Base-by-base conservation (phyloP, 1,284 basidiomycete genomes). In the Mycena citricolor region DNA sequence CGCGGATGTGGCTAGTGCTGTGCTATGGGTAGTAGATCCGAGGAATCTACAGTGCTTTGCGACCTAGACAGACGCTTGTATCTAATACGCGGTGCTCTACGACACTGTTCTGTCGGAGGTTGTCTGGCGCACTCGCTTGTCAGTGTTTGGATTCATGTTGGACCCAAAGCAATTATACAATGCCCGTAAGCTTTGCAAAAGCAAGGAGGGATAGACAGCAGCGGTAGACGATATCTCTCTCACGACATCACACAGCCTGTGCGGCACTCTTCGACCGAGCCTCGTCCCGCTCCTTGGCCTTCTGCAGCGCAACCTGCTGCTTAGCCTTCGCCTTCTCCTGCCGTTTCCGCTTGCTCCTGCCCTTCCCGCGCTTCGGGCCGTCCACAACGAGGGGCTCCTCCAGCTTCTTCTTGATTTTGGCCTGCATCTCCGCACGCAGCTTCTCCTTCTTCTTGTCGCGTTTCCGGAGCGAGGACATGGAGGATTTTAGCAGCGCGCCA, bases 381-480 rank as follows among this genome's bases (percentile, higher is more conserved):
- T 76, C 71, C 3, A 90, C 62, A 13, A 75, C 60, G 23, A 86
- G 71, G 5, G 81, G 76, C 57, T 88, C 79, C 2, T 72, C 72
- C 61, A 89, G 74, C 43, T 75, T 76, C 59, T 82, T 81, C 65
- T 86, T 86, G 54, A 82, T 76, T 50, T 74, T 76, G 1, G 79
- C 73, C 13, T 73, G 61, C 45, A 82, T 73, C 57, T 94, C 92
- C 3, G 81, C 73, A 26, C 81, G 78, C 29, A 75, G 71, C 64
- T 91, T 93, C 63, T 94, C 90, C 39, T 85, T 81, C 65, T 93
- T 94, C 70, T 91, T 94, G 72, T 94, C 90, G 24, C 92, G 82
- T 68, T 94, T 94, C 24, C 90, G 83, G 49, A 94, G 79, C 10
- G 39, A 37, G 4, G 80, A 73, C 76, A 94, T 84, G 2, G 81